Evolutionary conservation across 2,329 filamentous ascomycete genomes (phyloP), one percentile per base, ranked within the genome.

Genomic region (Hymenoscyphus fraxineus): DNA sequence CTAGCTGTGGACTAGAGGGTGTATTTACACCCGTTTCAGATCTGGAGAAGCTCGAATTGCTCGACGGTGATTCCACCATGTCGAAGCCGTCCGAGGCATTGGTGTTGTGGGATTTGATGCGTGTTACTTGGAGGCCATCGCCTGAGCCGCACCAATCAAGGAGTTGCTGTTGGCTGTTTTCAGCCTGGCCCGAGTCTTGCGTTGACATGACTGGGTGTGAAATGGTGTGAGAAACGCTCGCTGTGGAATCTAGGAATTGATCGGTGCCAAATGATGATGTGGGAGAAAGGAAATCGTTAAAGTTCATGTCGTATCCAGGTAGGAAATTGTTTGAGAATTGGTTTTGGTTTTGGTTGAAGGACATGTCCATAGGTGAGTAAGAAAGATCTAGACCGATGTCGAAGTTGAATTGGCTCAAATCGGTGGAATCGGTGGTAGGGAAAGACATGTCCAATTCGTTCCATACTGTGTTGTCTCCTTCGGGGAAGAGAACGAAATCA

Each of bases 401-500:
- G 55, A 70, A 73, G 41, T 71, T 69, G 64, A 70, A 71, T 27
- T 72, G 60, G 32, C 64, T 69, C 15, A 73, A 58, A 64, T 72
- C 68, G 40, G 38, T 59, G 27, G 47, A 54, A 54, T 54, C 19
- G 39, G 62, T 67, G 22, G 60, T 64, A 15, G 65, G 44, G 32
- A 68, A 59, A 16, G 67, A 59, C 54, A 69, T 59, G 41, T 70
- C 69, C 7, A 64, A 64, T 13, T 67, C 61, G 54, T 70, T 72
- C 71, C 71, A 73, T 31, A 67, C 60, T 19, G 60, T 44, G 56
- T 51, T 57, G 44, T 70, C 68, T 59, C 70, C 69, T 60, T 73
- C 71, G 31, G 71, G 71, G 64, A 74, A 74, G 32, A 74, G 69
- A 10, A 73, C 66, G 54, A 74, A 73, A 58, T 74, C 72, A 55